phyloP scores from a whole-genome alignment of 2,329 filamentous ascomycete genomes.

The Trichoderma asperellum region DNA sequence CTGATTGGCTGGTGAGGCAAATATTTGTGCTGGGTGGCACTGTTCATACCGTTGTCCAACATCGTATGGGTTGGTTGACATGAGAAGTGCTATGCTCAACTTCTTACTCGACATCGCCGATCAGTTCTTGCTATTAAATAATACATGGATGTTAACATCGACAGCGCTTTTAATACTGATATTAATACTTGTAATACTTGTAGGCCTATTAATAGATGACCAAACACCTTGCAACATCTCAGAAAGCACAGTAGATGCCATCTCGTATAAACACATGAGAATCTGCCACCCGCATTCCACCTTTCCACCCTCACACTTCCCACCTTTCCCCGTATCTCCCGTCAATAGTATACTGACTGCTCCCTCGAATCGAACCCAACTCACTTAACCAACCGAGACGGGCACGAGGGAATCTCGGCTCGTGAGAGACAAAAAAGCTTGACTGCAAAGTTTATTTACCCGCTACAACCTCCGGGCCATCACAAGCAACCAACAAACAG shows the following conservation, averaged over 20 bases:
- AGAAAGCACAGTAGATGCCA: too few species aligned
- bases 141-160: neutral
- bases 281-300: neutral
- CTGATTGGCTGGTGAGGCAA: neutral
- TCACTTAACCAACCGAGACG: neutral
- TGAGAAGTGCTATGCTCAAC: neutral
- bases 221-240: neutral
- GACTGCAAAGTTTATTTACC: constrained; percentile 11
- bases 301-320: too few species aligned
- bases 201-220: neutral
- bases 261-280: constrained; percentile 5
- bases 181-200: neutral
- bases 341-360: neutral
- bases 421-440: neutral
- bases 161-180: neutral
- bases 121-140: neutral
- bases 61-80: neutral
- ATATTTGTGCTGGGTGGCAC: constrained; percentile 12
- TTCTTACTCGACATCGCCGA: neutral
- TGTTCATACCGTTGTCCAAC: neutral
- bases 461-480: neutral
- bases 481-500: neutral
- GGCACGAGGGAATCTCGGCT: neutral
- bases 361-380: neutral
- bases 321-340: neutral